Evolutionary conservation across 2,329 filamentous ascomycete genomes (phyloP).

Genomic region (Calcarisporium arbuscula): DNA sequence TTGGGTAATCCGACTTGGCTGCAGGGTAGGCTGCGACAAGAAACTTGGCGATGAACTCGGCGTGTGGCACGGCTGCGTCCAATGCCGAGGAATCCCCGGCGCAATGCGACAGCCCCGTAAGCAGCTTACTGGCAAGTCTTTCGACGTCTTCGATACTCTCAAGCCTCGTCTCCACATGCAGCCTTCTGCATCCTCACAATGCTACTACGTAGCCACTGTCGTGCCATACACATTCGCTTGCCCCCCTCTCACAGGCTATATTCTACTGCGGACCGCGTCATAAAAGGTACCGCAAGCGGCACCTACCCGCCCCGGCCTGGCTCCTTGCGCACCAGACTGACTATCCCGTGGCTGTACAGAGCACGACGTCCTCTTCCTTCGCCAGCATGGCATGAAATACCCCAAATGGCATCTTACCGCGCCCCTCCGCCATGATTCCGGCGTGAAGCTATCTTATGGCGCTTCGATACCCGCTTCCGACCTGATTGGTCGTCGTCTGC

Average conservation of each 20-base stretch:
- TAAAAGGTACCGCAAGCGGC: slow-evolving; percentile 16
- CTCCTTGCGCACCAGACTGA: slow-evolving; percentile 1
- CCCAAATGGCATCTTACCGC: slow-evolving; percentile 32
- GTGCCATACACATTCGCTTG: too few species aligned
- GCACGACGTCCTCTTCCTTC: slow-evolving; percentile 33
- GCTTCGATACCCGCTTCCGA: slow-evolving; percentile 43
- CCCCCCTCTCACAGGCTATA: slow-evolving; percentile 12
- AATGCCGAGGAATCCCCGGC: slow-evolving; percentile 17
- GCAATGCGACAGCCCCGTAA: slow-evolving; percentile 13
- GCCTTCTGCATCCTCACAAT: too few species aligned
- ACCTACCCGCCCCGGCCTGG: neutral
- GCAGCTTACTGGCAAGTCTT: neutral
- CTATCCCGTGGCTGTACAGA: slow-evolving; percentile 17
- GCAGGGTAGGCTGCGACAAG: too few species aligned
- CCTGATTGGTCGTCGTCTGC: slow-evolving; percentile 56
- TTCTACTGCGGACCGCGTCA: slow-evolving; percentile 20
- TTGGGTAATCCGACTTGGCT: too few species aligned
- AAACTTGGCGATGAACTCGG: neutral
- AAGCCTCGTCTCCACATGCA: too few species aligned
- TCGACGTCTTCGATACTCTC: too few species aligned
- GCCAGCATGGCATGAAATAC: slow-evolving; percentile 27
- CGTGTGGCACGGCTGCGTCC: neutral
- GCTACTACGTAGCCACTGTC: too few species aligned
- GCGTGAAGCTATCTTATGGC: slow-evolving; percentile 34
- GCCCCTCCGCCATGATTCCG: slow-evolving; percentile 23